Percentiles rank a stretch among this genome's conserved stretches.
phyloP scores from a whole-genome alignment of 352 stramenopile genomes.

The Pythium diclinum region DNA sequence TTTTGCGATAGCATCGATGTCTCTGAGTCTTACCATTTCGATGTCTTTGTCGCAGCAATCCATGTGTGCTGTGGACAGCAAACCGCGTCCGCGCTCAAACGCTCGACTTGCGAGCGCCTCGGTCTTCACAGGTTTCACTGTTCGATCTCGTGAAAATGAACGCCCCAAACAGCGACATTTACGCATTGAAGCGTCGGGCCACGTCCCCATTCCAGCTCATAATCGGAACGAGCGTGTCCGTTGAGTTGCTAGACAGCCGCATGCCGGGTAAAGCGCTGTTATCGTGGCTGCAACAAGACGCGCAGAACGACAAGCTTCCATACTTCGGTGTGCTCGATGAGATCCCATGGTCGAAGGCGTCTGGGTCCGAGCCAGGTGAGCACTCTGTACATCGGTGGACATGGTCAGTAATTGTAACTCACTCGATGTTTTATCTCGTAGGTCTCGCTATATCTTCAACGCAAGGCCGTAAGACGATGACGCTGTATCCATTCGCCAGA shows the following conservation, averaged over 20 bases:
- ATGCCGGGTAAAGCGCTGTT: conserved; percentile 59
- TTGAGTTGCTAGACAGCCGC: conserved; percentile 68
- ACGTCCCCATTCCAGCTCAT: conserved; percentile 73
- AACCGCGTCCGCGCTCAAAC: conserved; percentile 40
- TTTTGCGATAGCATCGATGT: background rate
- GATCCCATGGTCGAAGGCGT: background rate
- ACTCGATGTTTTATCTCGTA: background rate
- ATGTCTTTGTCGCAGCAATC: conserved; percentile 39
- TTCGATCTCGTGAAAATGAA: conserved; percentile 48
- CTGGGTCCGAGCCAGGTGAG: conserved; percentile 7
- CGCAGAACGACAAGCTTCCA: conserved; percentile 10
- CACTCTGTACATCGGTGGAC: background rate
- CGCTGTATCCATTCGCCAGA: conserved; percentile 20
- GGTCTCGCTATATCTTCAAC: conserved; percentile 17
- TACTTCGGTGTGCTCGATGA: conserved; percentile 23
- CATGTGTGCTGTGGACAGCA: conserved; percentile 63
- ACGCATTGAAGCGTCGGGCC: conserved; percentile 53
- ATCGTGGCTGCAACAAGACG: conserved; percentile 48
- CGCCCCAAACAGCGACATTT: conserved; percentile 47
- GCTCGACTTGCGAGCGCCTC: conserved; percentile 51
- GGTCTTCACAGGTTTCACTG: conserved; percentile 29
- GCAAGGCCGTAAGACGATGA: conserved; percentile 20
- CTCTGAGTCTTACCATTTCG: background rate
- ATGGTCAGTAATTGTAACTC: background rate
- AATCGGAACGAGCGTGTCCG: conserved; percentile 55